Percentiles rank a stretch among this genome's conserved stretches.
Evolutionary conservation across 2,329 filamentous ascomycete species (phyloP).

Genomic region (Tolypocladium nubicola): DNA sequence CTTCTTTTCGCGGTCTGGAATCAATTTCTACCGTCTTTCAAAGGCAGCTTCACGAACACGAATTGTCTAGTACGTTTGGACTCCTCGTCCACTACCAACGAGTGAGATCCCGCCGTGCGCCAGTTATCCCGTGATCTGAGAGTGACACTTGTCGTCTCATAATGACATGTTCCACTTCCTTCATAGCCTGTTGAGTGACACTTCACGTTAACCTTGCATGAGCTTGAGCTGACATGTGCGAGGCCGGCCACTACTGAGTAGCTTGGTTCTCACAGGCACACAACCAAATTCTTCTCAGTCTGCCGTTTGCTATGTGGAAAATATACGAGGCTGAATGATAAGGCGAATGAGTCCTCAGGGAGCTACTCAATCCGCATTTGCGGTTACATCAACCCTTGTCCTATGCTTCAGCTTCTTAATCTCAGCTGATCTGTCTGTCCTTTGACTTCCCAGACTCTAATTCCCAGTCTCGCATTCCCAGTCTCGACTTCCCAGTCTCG

Average conservation of each 20-base stretch:
- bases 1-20: background rate
- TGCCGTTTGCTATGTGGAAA: background rate
- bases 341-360: background rate
- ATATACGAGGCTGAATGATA: background rate
- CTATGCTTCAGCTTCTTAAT: background rate
- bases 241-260: background rate
- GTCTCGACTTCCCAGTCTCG: too few relatives aligned
- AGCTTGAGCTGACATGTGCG: background rate
- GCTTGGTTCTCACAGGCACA: too few relatives aligned
- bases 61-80: too few relatives aligned
- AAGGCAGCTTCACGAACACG: background rate
- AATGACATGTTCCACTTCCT: background rate
- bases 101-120: too few relatives aligned
- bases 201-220: background rate
- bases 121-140: too few relatives aligned
- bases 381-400: background rate
- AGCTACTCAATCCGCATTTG: background rate
- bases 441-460: too few relatives aligned
- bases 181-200: background rate
- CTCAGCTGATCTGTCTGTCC: background rate
- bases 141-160: background rate
- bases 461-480: too few relatives aligned
- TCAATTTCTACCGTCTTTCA: too few relatives aligned
- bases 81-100: too few relatives aligned
- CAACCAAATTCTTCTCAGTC: background rate